A percentile compares a stretch with the other conserved stretches of the same genome.
These are phyloP conservation scores for Hirsutella rhossiliensis DNA, from an alignment of 2,329 filamentous ascomycete species.

Conservation along the genomic window DNA sequence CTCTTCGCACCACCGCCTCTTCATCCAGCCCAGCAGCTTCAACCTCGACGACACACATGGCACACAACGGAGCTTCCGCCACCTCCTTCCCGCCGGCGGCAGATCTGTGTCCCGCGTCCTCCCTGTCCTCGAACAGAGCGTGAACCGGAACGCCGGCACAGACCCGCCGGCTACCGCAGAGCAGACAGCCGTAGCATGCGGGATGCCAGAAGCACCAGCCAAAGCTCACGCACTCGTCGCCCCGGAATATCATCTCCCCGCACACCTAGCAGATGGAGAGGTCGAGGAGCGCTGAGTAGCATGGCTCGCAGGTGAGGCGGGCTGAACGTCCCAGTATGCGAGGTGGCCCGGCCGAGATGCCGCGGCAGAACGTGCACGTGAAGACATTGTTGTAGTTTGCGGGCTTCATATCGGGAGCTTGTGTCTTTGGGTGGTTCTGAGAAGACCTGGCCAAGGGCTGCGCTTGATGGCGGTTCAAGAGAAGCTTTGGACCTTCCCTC, in stretches of 20 bases:
- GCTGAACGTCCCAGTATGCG: constrained; percentile 31
- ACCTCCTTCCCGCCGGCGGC: constrained; percentile 25
- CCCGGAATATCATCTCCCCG: constrained; percentile 39
- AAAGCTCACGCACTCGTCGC: constrained; percentile 43
- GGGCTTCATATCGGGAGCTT: too few species aligned
- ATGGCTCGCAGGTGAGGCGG: constrained; percentile 35
- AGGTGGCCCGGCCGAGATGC: constrained; percentile 21
- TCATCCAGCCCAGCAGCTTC: constrained; percentile 22
- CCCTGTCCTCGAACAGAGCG: constrained; percentile 18
- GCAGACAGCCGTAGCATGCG: constrained; percentile 42
- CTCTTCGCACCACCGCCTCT: constrained; percentile 24
- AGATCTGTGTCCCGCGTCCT: neutral
- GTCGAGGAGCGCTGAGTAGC: constrained; percentile 35
- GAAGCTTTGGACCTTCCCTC: too few species aligned
- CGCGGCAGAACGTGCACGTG: constrained; percentile 45
- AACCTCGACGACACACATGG: constrained; percentile 27
- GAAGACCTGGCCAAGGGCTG: too few species aligned
- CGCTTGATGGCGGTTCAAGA: too few species aligned
- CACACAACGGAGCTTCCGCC: constrained; percentile 35
- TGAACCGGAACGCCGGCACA: constrained; percentile 20
- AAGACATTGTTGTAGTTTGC: constrained; percentile 16
- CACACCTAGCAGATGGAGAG: constrained; percentile 47
- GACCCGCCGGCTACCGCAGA: constrained; percentile 32
- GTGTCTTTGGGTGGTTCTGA: too few species aligned
- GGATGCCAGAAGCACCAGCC: constrained; percentile 50